Evolutionary conservation across 306 rosid species (phyloP).

Genomic region (Prosopis cineraria): DNA sequence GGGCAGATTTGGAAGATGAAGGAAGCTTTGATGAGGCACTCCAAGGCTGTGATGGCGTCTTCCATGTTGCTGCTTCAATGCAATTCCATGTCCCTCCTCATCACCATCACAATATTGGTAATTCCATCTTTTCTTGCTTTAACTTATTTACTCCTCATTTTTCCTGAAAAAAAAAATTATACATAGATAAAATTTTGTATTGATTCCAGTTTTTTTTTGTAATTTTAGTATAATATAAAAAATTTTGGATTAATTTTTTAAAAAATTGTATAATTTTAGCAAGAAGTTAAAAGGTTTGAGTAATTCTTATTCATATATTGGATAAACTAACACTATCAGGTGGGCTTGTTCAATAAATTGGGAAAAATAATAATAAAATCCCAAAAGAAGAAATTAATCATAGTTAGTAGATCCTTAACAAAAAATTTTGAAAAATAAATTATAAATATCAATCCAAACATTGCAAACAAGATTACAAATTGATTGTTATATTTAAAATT

Average conservation of each 20-base stretch:
- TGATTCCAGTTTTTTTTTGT: no score
- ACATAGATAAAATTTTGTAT: no score
- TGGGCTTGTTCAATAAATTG: background rate
- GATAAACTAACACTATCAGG: background rate
- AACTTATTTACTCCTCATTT: background rate
- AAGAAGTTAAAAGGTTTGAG: background rate
- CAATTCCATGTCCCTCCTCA: slow-evolving; percentile 31
- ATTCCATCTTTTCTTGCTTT: background rate
- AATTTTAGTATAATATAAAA: background rate
- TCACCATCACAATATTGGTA: slow-evolving; percentile 42
- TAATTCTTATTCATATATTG: background rate
- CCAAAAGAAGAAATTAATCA: no score
- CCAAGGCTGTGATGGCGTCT: slow-evolving; percentile 58
- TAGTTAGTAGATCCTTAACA: no score
- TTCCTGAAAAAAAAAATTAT: no score
- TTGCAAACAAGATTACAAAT: no score
- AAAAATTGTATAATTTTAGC: background rate
- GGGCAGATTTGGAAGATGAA: slow-evolving; percentile 53
- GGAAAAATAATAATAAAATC: no score
- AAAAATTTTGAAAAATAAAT: no score
- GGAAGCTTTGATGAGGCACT: slow-evolving; percentile 66
- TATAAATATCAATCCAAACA: no score
- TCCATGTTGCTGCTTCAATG: slow-evolving; percentile 69
- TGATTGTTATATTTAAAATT: no score
- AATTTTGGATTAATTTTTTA: background rate